phyloP scores from a whole-genome alignment of 768 basidiomycete species.

The Leccinum incarnatum region DNA sequence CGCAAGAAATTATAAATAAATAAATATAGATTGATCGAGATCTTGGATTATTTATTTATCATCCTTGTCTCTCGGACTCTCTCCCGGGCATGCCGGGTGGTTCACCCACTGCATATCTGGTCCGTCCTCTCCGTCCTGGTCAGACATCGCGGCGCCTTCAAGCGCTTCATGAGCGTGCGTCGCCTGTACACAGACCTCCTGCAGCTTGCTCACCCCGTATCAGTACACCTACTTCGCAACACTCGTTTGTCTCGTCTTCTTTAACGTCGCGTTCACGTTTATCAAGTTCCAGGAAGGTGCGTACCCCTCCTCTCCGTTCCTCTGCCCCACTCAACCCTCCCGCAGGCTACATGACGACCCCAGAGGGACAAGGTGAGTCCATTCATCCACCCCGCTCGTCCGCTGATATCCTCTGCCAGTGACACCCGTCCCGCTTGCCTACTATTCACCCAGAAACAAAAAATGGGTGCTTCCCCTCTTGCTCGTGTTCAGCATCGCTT shows the following conservation, averaged over 20 bases:
- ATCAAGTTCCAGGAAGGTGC: conserved; percentile 75
- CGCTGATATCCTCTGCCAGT: conserved; percentile 36
- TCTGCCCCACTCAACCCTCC: not conserved
- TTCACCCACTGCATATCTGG: conserved; percentile 74
- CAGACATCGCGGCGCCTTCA: conserved; percentile 80
- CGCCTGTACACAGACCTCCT: not conserved
- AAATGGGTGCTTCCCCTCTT: conserved; percentile 66
- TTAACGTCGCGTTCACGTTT: conserved; percentile 56
- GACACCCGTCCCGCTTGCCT: conserved; percentile 51
- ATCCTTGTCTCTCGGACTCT: too few relatives aligned
- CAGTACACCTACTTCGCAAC: conserved; percentile 80
- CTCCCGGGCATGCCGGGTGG: conserved; percentile 47
- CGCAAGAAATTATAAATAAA: not conserved
- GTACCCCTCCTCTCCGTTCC: conserved; percentile 1
- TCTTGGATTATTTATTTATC: conserved; percentile 11
- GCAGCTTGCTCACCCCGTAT: conserved; percentile 13
- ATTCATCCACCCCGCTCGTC: not conserved
- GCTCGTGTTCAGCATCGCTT: conserved; percentile 68
- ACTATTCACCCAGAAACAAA: conserved; percentile 46
- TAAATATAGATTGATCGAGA: conserved; percentile 3
- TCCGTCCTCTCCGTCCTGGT: conserved; percentile 65
- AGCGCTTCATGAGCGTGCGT: conserved; percentile 84
- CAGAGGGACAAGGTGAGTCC: conserved; percentile 14
- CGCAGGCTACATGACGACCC: conserved; percentile 16
- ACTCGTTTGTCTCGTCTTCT: conserved; percentile 63